Conservation (phyloP, 2,329 filamentous ascomycete species). For the Xylariomycetidae sp. region DNA sequence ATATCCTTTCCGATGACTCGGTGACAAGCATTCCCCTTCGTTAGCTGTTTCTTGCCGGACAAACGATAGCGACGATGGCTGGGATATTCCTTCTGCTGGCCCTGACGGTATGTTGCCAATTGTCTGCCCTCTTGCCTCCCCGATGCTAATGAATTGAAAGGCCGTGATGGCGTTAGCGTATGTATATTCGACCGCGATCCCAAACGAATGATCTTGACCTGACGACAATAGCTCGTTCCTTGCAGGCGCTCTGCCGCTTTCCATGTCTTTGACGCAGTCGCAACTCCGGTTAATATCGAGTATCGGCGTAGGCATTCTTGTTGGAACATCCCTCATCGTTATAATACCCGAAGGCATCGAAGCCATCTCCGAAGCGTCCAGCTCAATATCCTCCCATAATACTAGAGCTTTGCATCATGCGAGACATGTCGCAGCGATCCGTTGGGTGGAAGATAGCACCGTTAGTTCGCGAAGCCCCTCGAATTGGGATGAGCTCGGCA, state of each 20-base stretch:
- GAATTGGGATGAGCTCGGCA: constrained; percentile 2
- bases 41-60: constrained; percentile 7
- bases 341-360: constrained; percentile 97
- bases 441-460: constrained; percentile 11
- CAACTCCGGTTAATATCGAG: constrained; percentile 87
- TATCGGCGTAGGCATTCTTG: constrained; percentile 86
- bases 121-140: too few species aligned
- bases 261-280: constrained; percentile 78
- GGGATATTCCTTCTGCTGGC: constrained; percentile 29
- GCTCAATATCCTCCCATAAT: constrained; percentile 24
- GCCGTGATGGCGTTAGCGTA: constrained; percentile 32
- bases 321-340: constrained; percentile 91
- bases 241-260: constrained; percentile 83
- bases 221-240: constrained; percentile 69
- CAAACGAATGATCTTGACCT: constrained; percentile 10
- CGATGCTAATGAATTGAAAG: constrained; percentile 15
- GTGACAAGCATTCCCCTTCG: constrained; percentile 14
- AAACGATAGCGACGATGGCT: constrained; percentile 19
- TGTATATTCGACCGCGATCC: constrained; percentile 9
- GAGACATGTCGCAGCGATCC: constrained; percentile 9
- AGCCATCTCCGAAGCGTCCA: constrained; percentile 63
- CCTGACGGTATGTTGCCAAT: constrained; percentile 22
- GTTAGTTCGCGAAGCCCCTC: constrained; percentile 1
- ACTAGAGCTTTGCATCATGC: constrained; percentile 13
- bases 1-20: constrained; percentile 23